These are phyloP conservation scores for Torulaspora maleeae DNA, from an alignment of 805 yeast species.

Conservation along the genomic window DNA sequence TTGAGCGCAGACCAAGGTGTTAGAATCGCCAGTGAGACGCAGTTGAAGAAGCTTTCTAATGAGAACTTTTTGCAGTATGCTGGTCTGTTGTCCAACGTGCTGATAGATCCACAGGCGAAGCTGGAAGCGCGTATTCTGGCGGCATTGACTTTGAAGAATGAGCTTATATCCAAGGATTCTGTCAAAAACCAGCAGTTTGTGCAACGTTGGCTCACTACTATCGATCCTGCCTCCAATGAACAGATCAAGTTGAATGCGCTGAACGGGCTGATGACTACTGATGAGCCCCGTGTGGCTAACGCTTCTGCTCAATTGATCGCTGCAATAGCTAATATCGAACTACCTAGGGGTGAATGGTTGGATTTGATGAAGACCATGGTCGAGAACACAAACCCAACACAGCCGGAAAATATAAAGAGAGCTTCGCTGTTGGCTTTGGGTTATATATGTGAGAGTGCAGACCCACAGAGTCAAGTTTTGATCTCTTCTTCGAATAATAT, in stretches of 20 bases:
- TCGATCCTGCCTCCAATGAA: constrained; percentile 51
- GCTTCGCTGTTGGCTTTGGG: constrained; percentile 88
- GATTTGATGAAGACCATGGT: constrained; percentile 79
- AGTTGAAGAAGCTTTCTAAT: constrained; percentile 63
- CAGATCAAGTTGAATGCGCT: constrained; percentile 66
- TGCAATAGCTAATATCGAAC: constrained; percentile 92
- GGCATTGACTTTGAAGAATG: constrained; percentile 81
- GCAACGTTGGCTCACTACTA: constrained; percentile 62
- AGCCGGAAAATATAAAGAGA: constrained; percentile 75
- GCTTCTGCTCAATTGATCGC: constrained; percentile 93
- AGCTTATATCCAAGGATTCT: constrained; percentile 74
- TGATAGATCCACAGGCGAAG: constrained; percentile 59
- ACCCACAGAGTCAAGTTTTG: constrained; percentile 66
- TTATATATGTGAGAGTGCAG: constrained; percentile 92
- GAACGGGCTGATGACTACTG: constrained; percentile 56
- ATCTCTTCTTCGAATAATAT: constrained; percentile 86
- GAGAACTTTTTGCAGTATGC: constrained; percentile 75
- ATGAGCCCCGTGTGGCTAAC: constrained; percentile 71
- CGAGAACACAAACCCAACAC: constrained; percentile 75
- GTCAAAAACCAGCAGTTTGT: constrained; percentile 54
- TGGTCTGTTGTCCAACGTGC: constrained; percentile 61
- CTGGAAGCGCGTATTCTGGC: constrained; percentile 89
- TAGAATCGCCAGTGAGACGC: constrained; percentile 74
- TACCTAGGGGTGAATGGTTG: constrained; percentile 85
- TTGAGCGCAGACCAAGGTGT: constrained; percentile 58